Percentiles rank a stretch among this genome's conserved stretches.
Conservation (phyloP, 768 basidiomycete genomes). For the Macrolepiota dolichaula region DNA sequence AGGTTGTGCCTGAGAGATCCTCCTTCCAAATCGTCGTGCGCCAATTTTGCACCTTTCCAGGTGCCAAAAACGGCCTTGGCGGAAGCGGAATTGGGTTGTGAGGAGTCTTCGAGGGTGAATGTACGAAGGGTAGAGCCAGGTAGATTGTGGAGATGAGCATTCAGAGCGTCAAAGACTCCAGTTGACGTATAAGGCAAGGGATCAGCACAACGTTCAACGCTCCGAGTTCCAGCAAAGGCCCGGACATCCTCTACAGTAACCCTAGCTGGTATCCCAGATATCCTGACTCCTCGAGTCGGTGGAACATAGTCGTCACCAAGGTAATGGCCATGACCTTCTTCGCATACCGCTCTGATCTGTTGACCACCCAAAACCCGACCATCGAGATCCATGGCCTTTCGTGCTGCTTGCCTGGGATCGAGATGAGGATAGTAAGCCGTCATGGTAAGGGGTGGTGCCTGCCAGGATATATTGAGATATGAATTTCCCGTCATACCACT, state of each 20-base stretch:
- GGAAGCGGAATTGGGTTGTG: conserved; percentile 3
- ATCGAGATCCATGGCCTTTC: conserved; percentile 35
- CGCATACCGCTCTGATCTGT: conserved; percentile 45
- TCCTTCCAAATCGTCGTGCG: conserved; percentile 31
- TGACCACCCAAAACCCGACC: conserved; percentile 34
- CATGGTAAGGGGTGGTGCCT: conserved; percentile 39
- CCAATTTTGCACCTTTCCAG: conserved; percentile 44
- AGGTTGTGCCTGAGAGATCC: conserved; percentile 26
- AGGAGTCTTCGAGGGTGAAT: conserved; percentile 1
- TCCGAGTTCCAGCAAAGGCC: neutral
- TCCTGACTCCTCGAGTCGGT: neutral
- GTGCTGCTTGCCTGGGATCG: conserved; percentile 21
- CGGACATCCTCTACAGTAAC: neutral
- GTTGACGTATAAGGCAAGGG: neutral
- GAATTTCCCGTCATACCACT: conserved; percentile 38
- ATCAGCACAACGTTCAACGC: neutral
- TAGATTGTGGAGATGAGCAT: conserved; percentile 3
- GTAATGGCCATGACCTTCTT: conserved; percentile 21
- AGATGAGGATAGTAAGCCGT: conserved; percentile 38
- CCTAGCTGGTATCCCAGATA: conserved; percentile 6
- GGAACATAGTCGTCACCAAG: neutral
- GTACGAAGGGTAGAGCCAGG: neutral
- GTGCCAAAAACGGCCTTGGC: conserved; percentile 44
- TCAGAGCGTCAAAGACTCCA: conserved; percentile 7
- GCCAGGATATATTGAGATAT: conserved; percentile 51